These are phyloP conservation scores for Xerocomellus amylosporus DNA, from an alignment of 768 basidiomycete genomes.

Conservation along the genomic window DNA sequence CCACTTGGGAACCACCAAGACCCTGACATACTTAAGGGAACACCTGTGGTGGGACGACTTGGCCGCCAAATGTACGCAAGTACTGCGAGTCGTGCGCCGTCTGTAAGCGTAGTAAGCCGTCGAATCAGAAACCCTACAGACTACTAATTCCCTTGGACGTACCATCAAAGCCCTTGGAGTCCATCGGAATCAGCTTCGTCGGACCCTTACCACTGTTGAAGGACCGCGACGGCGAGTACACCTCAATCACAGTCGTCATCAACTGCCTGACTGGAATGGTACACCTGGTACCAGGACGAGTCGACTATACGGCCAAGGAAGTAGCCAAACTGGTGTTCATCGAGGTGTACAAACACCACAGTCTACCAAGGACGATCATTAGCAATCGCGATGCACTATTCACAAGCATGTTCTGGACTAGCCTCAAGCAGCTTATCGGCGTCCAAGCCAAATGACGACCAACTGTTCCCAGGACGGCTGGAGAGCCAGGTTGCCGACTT, in stretches of 20 bases:
- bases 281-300: slow-evolving; percentile 15
- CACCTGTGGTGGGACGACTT: slow-evolving; percentile 40
- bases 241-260: slow-evolving; percentile 29
- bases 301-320: slow-evolving; percentile 31
- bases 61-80: slow-evolving; percentile 18
- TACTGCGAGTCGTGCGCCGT: not conserved
- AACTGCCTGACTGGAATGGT: slow-evolving; percentile 20
- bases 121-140: slow-evolving; percentile 27
- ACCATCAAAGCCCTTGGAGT: slow-evolving; percentile 33
- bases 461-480: not conserved
- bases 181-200: slow-evolving; percentile 41
- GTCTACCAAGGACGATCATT: slow-evolving; percentile 12
- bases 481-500: not conserved
- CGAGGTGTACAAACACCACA: slow-evolving; percentile 33
- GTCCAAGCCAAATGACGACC: not conserved
- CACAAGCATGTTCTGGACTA: slow-evolving; percentile 26
- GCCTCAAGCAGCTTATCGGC: not conserved
- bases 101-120: slow-evolving; percentile 8
- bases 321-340: slow-evolving; percentile 38
- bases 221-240: slow-evolving; percentile 11
- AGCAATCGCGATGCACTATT: slow-evolving; percentile 28
- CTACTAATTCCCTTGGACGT: slow-evolving; percentile 27
- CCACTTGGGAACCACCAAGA: slow-evolving; percentile 38
- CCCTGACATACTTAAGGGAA: slow-evolving; percentile 17
- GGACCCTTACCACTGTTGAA: slow-evolving; percentile 32